A percentile compares a stretch with the other conserved stretches of the same genome.
Conservation (phyloP, 768 basidiomycete genomes). For the Boletus speciosus region DNA sequence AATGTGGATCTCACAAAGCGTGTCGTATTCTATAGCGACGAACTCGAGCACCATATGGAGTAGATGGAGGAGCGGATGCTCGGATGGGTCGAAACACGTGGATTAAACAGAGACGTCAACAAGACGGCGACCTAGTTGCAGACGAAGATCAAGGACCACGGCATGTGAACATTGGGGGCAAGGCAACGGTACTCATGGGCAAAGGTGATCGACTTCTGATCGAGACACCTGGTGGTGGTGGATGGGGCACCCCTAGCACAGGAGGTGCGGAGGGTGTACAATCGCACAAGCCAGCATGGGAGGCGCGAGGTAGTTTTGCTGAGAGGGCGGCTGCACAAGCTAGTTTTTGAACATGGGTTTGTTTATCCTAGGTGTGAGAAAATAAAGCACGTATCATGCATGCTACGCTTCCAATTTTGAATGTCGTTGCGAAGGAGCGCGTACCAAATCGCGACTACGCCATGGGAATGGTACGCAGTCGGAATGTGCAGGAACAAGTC, state of each 20-base stretch:
- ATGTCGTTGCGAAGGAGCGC: too few relatives aligned
- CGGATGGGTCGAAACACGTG: conserved; percentile 81
- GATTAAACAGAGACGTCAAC: conserved; percentile 65
- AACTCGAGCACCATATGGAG: conserved; percentile 81
- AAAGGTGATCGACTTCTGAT: conserved; percentile 79
- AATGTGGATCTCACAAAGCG: background rate
- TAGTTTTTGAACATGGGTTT: conserved; percentile 40
- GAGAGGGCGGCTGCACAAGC: conserved; percentile 63
- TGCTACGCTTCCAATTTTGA: background rate
- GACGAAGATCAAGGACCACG: conserved; percentile 37
- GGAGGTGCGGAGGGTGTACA: conserved; percentile 23
- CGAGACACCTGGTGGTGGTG: conserved; percentile 90
- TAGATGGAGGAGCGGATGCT: conserved; percentile 75
- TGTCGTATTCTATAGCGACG: conserved; percentile 50
- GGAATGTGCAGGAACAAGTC: conserved; percentile 3
- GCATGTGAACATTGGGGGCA: conserved; percentile 84
- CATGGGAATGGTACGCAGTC: conserved; percentile 5
- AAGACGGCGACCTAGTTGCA: conserved; percentile 64
- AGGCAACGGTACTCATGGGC: conserved; percentile 84
- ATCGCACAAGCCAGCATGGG: conserved; percentile 44
- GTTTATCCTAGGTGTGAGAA: too few relatives aligned
- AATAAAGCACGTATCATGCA: too few relatives aligned
- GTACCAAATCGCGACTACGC: conserved; percentile 14
- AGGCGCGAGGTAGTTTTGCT: conserved; percentile 67
- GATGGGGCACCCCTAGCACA: conserved; percentile 55